phyloP scores from a whole-genome alignment of 176 grass and related monocot species.

The Juncus effusus region DNA sequence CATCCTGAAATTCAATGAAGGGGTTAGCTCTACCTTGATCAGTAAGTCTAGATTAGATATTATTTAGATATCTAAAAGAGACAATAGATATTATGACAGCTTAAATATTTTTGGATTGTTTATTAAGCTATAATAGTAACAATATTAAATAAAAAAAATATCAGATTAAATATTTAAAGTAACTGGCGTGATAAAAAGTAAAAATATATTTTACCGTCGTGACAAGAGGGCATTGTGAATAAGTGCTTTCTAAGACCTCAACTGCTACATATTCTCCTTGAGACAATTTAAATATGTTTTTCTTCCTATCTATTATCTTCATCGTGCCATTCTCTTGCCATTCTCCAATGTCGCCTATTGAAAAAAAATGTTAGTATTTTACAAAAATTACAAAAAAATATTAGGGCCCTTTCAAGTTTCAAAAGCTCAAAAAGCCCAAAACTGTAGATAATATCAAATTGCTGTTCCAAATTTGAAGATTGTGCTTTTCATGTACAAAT shows the following conservation, averaged over 20 bases:
- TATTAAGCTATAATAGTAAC: neutral
- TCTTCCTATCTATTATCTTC: conserved; percentile 97
- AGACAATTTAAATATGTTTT: conserved; percentile 96
- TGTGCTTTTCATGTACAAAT: too few relatives aligned
- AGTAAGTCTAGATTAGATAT: too few relatives aligned
- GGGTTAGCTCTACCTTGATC: too few relatives aligned
- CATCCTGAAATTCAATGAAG: too few relatives aligned
- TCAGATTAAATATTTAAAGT: neutral
- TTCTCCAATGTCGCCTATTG: conserved; percentile 79
- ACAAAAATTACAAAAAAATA: neutral
- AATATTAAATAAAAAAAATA: neutral
- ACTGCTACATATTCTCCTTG: conserved; percentile 94
- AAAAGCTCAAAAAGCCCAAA: too few relatives aligned
- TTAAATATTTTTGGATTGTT: too few relatives aligned
- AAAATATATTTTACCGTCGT: conserved; percentile 33
- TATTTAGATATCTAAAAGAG: too few relatives aligned
- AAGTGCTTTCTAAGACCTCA: conserved; percentile 72
- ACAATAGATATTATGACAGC: too few relatives aligned
- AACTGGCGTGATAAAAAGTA: neutral
- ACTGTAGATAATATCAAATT: too few relatives aligned
- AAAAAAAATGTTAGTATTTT: conserved; percentile 10
- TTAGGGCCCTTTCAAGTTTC: neutral
- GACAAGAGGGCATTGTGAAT: conserved; percentile 58
- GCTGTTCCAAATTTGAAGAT: too few relatives aligned
- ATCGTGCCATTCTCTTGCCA: conserved; percentile 83